Conservation (phyloP, 2,329 filamentous ascomycete species). For the Aquanectria penicillioides region DNA sequence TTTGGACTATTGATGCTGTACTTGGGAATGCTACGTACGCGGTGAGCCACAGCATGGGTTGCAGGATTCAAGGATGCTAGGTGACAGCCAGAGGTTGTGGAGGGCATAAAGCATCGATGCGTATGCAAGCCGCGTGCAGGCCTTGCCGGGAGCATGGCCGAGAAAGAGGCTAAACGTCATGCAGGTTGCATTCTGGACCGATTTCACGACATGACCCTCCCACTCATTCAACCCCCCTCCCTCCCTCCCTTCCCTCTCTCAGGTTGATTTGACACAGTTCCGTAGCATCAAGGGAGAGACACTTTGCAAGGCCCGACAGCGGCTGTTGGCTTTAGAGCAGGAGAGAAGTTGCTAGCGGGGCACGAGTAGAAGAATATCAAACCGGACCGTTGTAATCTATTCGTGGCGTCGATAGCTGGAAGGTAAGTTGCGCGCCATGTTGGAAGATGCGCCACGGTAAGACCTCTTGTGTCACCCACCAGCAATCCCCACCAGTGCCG, state of each 20-base stretch:
- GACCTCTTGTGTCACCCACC: slow-evolving; percentile 15
- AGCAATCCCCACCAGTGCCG: not conserved
- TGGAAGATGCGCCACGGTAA: not conserved
- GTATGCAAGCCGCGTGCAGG: not conserved
- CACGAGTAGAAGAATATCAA: not conserved
- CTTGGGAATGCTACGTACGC: not conserved
- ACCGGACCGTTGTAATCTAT: slow-evolving; percentile 4
- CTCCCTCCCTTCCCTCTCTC: not conserved
- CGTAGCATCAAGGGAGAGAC: not conserved
- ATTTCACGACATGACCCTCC: not conserved
- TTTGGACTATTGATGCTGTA: slow-evolving; percentile 2
- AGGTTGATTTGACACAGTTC: not conserved
- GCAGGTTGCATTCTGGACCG: not conserved
- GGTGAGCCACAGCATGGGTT: not conserved
- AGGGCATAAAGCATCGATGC: not conserved
- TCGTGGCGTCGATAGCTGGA: slow-evolving; percentile 13
- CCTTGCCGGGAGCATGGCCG: not conserved
- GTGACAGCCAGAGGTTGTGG: not conserved
- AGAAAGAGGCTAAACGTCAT: not conserved
- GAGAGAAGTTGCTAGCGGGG: not conserved
- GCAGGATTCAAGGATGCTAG: not conserved
- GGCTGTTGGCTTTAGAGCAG: too few relatives aligned
- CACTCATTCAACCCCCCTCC: not conserved
- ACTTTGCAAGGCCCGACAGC: not conserved
- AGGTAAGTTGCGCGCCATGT: not conserved